Evolutionary conservation across 164 flowering plant species (phyloP), one percentile per base, ranked within the genome.

Genomic region (Piper betle): DNA sequence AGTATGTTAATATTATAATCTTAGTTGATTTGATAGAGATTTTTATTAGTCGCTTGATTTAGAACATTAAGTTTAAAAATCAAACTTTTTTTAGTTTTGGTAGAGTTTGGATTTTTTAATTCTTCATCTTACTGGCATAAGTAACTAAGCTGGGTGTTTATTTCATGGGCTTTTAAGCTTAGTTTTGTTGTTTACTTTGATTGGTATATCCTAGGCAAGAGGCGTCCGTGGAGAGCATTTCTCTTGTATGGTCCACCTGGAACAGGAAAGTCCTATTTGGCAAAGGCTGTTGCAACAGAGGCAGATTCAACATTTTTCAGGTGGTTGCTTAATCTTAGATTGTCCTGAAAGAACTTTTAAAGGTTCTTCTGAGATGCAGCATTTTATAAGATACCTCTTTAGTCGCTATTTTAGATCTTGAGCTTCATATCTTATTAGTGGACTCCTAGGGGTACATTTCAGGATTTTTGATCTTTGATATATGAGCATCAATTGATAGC

Each of bases 161-260:
- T 40, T 43, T 46, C 25, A 9, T 46, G 33, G 3, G 25, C 20
- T 61, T n/a, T 20, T 43, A 43, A 37, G 10, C 16, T 11, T 17
- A 52, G 16, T 52, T 54, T 54, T 6, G 37, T 54, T 10, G 7
- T 2, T 5, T 46, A 46, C 50, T 46, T 46, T 9, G 15, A 6
- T 46, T 42, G 7, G 7, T 11, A 6, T 42, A 42, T 15, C 3
- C 50, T 68, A 94, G 97, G 99, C 17, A 94, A 94, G 75, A 80
- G 97, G 73, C 75, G 78, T 40, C 97, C 99, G 58, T 91, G 99
- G 97, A 81, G 96, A 66, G 99, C 96, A 61, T 91, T 91, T 75
- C 86, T 94, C 38, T 74, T 93, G 61, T 90, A 93, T 81, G 99
- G 99, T 48, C 99, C 99, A 37, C 99, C 97, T 58, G 99, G 99